These are phyloP conservation scores for Umbellularia californica DNA, from an alignment of 164 flowering plant species.

Conservation along the genomic window DNA sequence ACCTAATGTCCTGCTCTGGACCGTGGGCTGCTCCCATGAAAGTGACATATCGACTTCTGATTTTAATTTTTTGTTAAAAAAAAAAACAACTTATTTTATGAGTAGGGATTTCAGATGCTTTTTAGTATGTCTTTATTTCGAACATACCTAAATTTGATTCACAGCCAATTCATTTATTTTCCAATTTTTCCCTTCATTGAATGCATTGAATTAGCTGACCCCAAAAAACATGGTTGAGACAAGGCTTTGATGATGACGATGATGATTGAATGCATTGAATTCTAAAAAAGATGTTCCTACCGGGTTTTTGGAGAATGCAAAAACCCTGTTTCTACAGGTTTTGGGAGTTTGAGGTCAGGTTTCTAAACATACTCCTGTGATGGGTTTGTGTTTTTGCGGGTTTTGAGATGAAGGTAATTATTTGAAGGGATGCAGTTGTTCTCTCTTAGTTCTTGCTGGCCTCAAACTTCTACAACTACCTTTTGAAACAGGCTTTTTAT, in stretches of 20 bases:
- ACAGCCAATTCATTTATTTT: not conserved
- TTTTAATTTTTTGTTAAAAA: no score
- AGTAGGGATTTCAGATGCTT: not conserved
- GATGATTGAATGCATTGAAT: no score
- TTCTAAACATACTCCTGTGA: not conserved
- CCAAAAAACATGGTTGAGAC: no score
- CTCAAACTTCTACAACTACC: not conserved
- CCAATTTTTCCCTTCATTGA: not conserved
- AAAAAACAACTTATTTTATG: not conserved
- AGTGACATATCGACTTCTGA: no score
- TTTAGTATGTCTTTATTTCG: not conserved
- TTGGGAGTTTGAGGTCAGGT: not conserved
- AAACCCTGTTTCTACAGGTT: no score
- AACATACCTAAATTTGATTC: not conserved
- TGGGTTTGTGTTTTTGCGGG: not conserved
- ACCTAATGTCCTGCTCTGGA: no score
- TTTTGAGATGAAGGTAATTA: not conserved
- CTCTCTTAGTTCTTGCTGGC: not conserved
- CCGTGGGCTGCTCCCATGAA: no score
- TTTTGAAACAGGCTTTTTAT: no score
- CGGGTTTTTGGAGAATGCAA: not conserved
- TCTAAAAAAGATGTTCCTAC: not conserved
- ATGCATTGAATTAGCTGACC: no score
- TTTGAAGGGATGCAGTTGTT: not conserved
- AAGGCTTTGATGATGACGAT: no score